phyloP scores from a whole-genome alignment of 805 yeast genomes.

The Hanseniaspora nectarophila region DNA sequence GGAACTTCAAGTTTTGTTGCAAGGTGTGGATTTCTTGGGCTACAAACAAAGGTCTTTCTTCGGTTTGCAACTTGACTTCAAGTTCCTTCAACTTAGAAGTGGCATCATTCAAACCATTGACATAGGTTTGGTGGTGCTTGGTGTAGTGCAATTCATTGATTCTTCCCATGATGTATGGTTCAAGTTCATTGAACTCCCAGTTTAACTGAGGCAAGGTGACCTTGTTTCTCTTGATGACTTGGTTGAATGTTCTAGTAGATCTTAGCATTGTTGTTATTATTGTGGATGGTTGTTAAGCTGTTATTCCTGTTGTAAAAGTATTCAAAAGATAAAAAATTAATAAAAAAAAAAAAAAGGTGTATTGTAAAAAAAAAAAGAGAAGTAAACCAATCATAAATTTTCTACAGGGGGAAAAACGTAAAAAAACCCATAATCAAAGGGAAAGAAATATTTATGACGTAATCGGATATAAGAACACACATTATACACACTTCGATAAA shows the following conservation, averaged over 20 bases:
- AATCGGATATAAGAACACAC: neutral
- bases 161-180: slow-evolving; percentile 75
- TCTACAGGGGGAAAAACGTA: neutral
- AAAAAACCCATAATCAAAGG: neutral
- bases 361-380: too few relatives aligned
- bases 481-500: neutral
- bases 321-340: too few relatives aligned
- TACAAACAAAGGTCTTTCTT: slow-evolving; percentile 37
- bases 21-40: slow-evolving; percentile 32
- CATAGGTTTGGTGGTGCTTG: slow-evolving; percentile 89
- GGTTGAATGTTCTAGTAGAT: slow-evolving; percentile 19
- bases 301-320: too few relatives aligned
- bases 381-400: neutral
- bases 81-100: slow-evolving; percentile 64
- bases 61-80: slow-evolving; percentile 42
- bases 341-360: too few relatives aligned
- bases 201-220: slow-evolving; percentile 70
- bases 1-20: slow-evolving; percentile 72
- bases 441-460: neutral
- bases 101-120: slow-evolving; percentile 70
- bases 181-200: slow-evolving; percentile 75
- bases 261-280: too few relatives aligned
- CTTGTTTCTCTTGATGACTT: slow-evolving; percentile 38
- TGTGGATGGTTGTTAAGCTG: too few relatives aligned
- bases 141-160: slow-evolving; percentile 79